Conservation (phyloP, 108 stramenopile genomes). For the Skeletonema costatum region DNA sequence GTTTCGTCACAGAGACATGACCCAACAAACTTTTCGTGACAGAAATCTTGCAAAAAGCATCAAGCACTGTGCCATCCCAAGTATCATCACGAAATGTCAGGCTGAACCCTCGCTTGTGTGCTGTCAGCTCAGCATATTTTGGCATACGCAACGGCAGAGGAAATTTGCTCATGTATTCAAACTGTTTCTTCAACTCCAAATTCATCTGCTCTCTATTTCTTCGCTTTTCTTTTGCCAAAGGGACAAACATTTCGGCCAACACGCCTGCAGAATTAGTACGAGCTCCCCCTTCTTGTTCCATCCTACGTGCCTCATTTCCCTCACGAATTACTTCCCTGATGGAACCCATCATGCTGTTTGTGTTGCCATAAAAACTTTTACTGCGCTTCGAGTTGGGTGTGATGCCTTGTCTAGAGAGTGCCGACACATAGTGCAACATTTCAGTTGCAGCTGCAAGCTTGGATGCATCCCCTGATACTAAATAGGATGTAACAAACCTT, state of each 20-base stretch:
- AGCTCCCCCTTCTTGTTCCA: slow-evolving; percentile 1
- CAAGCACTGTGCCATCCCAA: slow-evolving; percentile 45
- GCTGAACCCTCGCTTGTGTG: slow-evolving; percentile 3
- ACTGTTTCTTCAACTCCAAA: slow-evolving; percentile 17
- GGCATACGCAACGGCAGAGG: slow-evolving; percentile 39
- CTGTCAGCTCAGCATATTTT: slow-evolving; percentile 32
- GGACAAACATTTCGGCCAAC: background rate
- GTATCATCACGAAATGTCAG: slow-evolving; percentile 31
- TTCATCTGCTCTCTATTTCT: slow-evolving; percentile 11
- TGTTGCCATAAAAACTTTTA: background rate
- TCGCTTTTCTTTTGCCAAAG: slow-evolving; percentile 3
- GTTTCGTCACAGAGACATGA: slow-evolving; percentile 16
- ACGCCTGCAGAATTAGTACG: background rate
- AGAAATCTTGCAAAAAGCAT: slow-evolving; percentile 38
- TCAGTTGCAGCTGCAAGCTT: slow-evolving; percentile 68
- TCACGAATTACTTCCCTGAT: slow-evolving; percentile 24
- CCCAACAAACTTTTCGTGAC: slow-evolving; percentile 25
- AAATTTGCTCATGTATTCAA: slow-evolving; percentile 28
- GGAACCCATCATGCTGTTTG: slow-evolving; percentile 19
- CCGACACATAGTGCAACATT: slow-evolving; percentile 45
- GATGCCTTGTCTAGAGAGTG: slow-evolving; percentile 13
- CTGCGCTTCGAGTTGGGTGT: slow-evolving; percentile 1
- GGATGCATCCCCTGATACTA: slow-evolving; percentile 54
- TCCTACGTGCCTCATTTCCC: slow-evolving; percentile 12
- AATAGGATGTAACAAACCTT: slow-evolving; percentile 55